Percentiles rank a stretch among this genome's conserved stretches.
Evolutionary conservation across 2,329 filamentous ascomycete genomes (phyloP).

Genomic region (Penicillium sp.): DNA sequence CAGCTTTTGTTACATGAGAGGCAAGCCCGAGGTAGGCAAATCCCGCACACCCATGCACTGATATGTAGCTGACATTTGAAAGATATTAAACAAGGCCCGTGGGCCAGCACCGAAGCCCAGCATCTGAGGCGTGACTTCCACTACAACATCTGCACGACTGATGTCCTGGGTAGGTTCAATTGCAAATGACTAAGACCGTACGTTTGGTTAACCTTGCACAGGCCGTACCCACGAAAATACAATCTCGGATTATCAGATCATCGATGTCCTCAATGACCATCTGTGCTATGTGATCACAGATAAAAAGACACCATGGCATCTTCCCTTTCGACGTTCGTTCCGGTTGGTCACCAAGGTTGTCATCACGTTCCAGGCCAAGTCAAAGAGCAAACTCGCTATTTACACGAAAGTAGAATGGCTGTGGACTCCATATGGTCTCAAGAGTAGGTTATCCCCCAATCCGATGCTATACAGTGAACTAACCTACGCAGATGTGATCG

Average conservation of each 20-base stretch:
- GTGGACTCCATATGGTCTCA: slow-evolving; percentile 54
- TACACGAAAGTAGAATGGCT: slow-evolving; percentile 87
- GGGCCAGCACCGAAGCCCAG: slow-evolving; percentile 67
- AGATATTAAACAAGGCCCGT: slow-evolving; percentile 81
- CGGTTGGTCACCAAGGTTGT: slow-evolving; percentile 84
- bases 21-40: slow-evolving; percentile 56
- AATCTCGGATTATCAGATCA: slow-evolving; percentile 77
- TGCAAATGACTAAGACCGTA: not conserved
- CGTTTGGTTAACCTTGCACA: slow-evolving; percentile 23
- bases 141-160: slow-evolving; percentile 68
- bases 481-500: slow-evolving; percentile 47
- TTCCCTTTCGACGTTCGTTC: slow-evolving; percentile 76
- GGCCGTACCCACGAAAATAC: slow-evolving; percentile 53
- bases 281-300: slow-evolving; percentile 66
- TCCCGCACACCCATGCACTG: not conserved
- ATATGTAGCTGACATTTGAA: slow-evolving; percentile 17
- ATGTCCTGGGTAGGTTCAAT: slow-evolving; percentile 57
- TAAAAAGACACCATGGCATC: slow-evolving; percentile 69
- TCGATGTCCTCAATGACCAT: slow-evolving; percentile 78
- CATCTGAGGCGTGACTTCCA: slow-evolving; percentile 73
- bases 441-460: slow-evolving; percentile 33
- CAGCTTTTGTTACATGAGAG: slow-evolving; percentile 84
- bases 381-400: slow-evolving; percentile 83
- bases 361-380: slow-evolving; percentile 89
- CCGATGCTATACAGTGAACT: slow-evolving; percentile 7